These are phyloP conservation scores for Quercus dentata DNA, from an alignment of 306 rosid species.

Conservation along the genomic window DNA sequence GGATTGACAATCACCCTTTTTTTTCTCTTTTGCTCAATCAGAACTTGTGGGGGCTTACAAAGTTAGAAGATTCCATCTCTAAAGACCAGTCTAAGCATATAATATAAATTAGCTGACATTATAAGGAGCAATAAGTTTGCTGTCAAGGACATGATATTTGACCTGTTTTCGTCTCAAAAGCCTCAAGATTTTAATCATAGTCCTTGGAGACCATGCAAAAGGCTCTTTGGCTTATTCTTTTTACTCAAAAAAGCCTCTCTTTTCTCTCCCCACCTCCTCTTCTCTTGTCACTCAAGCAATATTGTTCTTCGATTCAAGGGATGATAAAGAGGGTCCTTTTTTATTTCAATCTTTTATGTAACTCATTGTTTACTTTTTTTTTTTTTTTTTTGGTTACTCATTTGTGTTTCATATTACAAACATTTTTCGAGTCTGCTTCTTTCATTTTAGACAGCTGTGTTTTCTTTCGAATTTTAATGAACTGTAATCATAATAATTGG, in stretches of 20 bases:
- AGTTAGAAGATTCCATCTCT: conserved; percentile 68
- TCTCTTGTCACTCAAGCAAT: conserved; percentile 18
- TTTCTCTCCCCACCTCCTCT: background rate
- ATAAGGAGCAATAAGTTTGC: conserved; percentile 56
- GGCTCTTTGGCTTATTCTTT: conserved; percentile 56
- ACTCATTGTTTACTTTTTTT: background rate
- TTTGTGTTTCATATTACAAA: conserved; percentile 17
- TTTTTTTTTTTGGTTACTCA: conserved; percentile 1
- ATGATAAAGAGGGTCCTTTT: background rate
- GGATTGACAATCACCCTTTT: conserved; percentile 31
- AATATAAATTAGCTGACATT: conserved; percentile 60
- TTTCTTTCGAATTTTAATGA: conserved; percentile 26
- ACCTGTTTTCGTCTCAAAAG: conserved; percentile 60
- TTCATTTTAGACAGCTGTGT: conserved; percentile 44
- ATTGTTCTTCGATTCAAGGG: conserved; percentile 21
- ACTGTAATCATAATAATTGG: conserved; percentile 29
- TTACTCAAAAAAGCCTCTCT: conserved; percentile 50
- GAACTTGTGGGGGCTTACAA: conserved; percentile 32
- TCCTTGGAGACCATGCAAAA: conserved; percentile 99
- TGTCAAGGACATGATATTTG: conserved; percentile 45
- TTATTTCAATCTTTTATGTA: conserved; percentile 15
- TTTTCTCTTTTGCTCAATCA: conserved; percentile 27
- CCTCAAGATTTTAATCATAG: conserved; percentile 65
- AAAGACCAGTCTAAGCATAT: conserved; percentile 62
- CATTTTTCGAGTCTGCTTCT: conserved; percentile 32